Evolutionary conservation across 1,139 yeast genomes (phyloP).

Genomic region (Candida albicans): DNA sequence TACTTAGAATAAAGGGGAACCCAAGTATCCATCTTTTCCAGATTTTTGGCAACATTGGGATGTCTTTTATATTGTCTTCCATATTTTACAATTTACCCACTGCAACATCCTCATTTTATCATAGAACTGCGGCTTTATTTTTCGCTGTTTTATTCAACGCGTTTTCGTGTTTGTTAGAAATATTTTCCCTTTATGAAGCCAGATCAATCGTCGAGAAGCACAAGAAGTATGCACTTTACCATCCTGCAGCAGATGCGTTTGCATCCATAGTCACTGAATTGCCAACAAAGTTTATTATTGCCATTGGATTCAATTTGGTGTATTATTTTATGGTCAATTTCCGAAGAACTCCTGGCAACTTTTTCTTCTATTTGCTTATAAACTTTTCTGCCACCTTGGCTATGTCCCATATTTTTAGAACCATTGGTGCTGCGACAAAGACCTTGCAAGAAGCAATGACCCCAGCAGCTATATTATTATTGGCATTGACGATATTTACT

Average conservation of each 20-base stretch:
- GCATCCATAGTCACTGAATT: slow-evolving; percentile 58
- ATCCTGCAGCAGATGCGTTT: slow-evolving; percentile 64
- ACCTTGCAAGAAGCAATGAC: slow-evolving; percentile 63
- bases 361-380: slow-evolving; percentile 53
- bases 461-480: slow-evolving; percentile 55
- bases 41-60: slow-evolving; percentile 59
- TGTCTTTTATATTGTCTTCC: slow-evolving; percentile 73
- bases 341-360: slow-evolving; percentile 58
- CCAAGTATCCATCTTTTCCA: slow-evolving; percentile 62
- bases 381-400: slow-evolving; percentile 46
- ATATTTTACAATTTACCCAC: slow-evolving; percentile 54
- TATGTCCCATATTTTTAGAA: slow-evolving; percentile 59
- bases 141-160: slow-evolving; percentile 59
- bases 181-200: slow-evolving; percentile 54
- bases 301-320: slow-evolving; percentile 46
- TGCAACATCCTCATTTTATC: slow-evolving; percentile 53
- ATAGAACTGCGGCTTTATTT: slow-evolving; percentile 58
- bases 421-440: slow-evolving; percentile 57
- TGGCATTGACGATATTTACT: slow-evolving; percentile 55
- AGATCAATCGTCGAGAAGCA: slow-evolving; percentile 65
- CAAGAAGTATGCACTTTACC: slow-evolving; percentile 61
- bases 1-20: slow-evolving; percentile 64
- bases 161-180: slow-evolving; percentile 58
- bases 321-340: slow-evolving; percentile 60
- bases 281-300: slow-evolving; percentile 51